Evolutionary conservation across 2,329 filamentous ascomycete genomes (phyloP), one percentile per base, ranked within the genome.

Genomic region (Xylaria sp.): DNA sequence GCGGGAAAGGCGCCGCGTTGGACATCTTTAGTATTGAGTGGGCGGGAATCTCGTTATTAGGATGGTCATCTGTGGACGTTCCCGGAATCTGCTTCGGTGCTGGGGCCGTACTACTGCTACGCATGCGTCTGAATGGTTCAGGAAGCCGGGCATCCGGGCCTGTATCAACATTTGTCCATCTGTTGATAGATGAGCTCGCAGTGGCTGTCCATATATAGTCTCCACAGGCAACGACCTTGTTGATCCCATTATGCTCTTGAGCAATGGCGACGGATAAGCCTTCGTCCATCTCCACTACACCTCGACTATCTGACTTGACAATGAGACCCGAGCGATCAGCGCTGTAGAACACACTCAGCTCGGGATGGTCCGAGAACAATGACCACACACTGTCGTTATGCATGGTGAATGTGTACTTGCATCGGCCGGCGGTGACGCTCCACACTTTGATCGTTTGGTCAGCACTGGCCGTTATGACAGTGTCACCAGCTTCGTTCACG

Each of bases 311-410:
- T 0, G 94, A 98, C 82, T 98, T 99, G 57, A 93, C 94, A n/a
- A 99, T 89, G 64, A 97, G 79, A 2, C 95, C 95, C 1, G 92
- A 94, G 54, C 94, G 89, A 77, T 99, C 95, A 70, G 90, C 92
- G 59, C 94, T 98, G 79, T 98, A 98, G 77, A 99, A 98, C 31
- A 97, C 86, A 9, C 90, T 89, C 3, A 99, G 84, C 61, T 90
- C 85, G 0, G 94, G 93, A 70, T 96, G 88, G 57, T 94, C 89
- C 0, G 95, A 97, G 77, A 91, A 96, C 21, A 99, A 83, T 1
- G 92, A 96, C 95, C 95, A 99, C 21, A 99, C 92, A 74, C 94
- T 97, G 74, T 97, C 93, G 74, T 96, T 96, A 79, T 99, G 95
- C 95, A 99, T 99, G 57, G 94, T 97, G 70, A 99, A 85, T 0